Evolutionary conservation across 768 basidiomycete species (phyloP), one percentile per base, ranked within the genome.

Genomic region (Nevesoporus exiguus): DNA sequence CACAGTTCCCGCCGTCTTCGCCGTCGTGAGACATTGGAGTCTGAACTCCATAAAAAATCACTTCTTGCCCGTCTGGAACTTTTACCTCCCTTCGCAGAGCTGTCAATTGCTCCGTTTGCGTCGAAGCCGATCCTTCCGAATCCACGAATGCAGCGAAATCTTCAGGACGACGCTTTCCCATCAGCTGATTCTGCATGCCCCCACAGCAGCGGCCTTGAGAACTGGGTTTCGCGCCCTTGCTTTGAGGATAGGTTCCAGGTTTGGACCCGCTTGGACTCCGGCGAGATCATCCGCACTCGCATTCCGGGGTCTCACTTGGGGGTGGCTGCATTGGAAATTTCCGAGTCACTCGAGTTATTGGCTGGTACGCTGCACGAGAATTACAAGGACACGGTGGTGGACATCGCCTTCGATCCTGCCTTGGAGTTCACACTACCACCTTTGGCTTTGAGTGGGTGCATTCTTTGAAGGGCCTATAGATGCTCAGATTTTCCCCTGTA

Each of bases 271-370:
- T 64, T 69, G 22, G 74, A 74, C 19, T 74, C 67, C 13, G 66
- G 78, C 34, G 63, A 73, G 19, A 55, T 73, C 33, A 66, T 68
- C 17, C 57, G 66, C 45, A 58, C 64, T 30, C 75, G 72, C 17
- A 76, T 87, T 43, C 62, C 74, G 30, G 78, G 83, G 47, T 72
- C 77, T 17, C 67, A 75, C 29, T 67, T 80, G 21, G 86, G 83
- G 31, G 84, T 90, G 42, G 84, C 88, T 41, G 82, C 82, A 42
- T 76, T 91, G 52, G 89, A 90, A 62, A 87, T 80, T 61, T 86
- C 88, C 6, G 80, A 83, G 53, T 67, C 76, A n/a, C 64, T 89
- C 49, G 87, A 90, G 60, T 73, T 79, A 27, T 74, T 89, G 70
- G 82, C 82, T 34, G 82, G 81, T 55, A 75, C 78, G 36, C 75